Evolutionary conservation across 176 grass and related monocot species (phyloP).

Genomic region (Aegilops tauschii): DNA sequence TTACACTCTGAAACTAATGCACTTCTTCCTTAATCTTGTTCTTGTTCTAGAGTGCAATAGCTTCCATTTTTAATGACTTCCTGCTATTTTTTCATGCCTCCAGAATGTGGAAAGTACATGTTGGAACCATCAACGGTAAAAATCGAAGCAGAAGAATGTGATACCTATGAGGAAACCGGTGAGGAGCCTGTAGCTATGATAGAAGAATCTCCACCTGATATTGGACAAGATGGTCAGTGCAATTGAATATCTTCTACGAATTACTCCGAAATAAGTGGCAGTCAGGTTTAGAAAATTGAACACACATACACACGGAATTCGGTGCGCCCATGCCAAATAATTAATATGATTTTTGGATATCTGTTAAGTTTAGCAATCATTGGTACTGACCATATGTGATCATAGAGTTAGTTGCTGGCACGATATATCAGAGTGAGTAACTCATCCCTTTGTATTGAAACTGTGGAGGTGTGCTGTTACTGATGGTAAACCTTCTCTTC

Average conservation of each 20-base stretch:
- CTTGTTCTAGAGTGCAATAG: not conserved
- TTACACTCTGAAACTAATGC: not conserved
- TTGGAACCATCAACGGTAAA: slow-evolving; percentile 39
- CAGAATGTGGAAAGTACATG: slow-evolving; percentile 51
- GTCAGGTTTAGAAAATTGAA: slow-evolving; percentile 1
- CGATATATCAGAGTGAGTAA: not conserved
- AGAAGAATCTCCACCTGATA: slow-evolving; percentile 78
- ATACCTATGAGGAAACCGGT: slow-evolving; percentile 63
- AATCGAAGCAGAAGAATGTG: slow-evolving; percentile 69
- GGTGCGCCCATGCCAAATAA: not conserved
- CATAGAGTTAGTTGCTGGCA: not conserved
- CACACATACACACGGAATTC: not conserved
- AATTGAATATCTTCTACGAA: not conserved
- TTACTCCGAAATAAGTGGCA: not conserved
- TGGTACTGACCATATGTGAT: not conserved
- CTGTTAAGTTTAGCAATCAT: not conserved
- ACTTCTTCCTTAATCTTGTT: not conserved
- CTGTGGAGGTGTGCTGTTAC: not conserved
- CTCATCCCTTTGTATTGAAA: not conserved
- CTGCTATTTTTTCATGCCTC: not conserved
- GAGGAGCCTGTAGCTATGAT: slow-evolving; percentile 81
- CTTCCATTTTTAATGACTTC: slow-evolving; percentile 7
- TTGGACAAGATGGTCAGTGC: slow-evolving; percentile 53
- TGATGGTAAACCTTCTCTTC: not conserved
- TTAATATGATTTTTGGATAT: not conserved